Evolutionary conservation across 2,329 filamentous ascomycete genomes (phyloP).

Genomic region (Aureobasidium sp.): DNA sequence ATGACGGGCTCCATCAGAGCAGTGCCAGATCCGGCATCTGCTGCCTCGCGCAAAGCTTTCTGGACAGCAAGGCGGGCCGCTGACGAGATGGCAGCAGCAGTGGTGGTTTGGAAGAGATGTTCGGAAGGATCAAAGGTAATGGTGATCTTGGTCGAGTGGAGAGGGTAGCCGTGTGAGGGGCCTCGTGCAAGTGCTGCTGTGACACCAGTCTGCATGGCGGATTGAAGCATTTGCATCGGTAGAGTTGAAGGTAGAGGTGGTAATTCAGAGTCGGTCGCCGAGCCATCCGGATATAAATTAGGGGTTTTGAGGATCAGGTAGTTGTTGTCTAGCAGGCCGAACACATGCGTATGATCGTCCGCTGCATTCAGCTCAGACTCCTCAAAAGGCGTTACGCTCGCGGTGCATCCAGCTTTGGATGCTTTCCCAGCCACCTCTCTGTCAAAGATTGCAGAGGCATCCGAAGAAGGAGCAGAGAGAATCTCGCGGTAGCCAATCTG

Average conservation of each 20-base stretch:
- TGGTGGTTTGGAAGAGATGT: constrained; percentile 62
- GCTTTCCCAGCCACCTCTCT: constrained; percentile 71
- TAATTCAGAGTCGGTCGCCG: constrained; percentile 34
- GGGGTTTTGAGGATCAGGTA: constrained; percentile 52
- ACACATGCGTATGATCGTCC: constrained; percentile 27
- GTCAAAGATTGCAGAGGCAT: constrained; percentile 62
- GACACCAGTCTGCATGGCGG: constrained; percentile 66
- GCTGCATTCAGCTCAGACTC: constrained; percentile 24
- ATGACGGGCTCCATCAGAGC: constrained; percentile 89
- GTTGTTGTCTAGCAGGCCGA: constrained; percentile 60
- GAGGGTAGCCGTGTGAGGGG: constrained; percentile 69
- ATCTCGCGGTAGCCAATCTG: constrained; percentile 94
- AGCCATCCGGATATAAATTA: constrained; percentile 37
- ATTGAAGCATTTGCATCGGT: constrained; percentile 42
- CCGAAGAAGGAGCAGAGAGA: constrained; percentile 51
- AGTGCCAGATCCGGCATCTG: constrained; percentile 45
- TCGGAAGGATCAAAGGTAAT: constrained; percentile 59
- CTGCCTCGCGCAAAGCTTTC: constrained; percentile 58
- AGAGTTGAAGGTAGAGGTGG: constrained; percentile 50
- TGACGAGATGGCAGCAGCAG: constrained; percentile 60
- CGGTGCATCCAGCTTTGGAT: constrained; percentile 70
- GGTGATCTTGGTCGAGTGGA: constrained; percentile 67
- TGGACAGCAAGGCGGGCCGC: constrained; percentile 63
- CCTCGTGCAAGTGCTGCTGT: constrained; percentile 79
- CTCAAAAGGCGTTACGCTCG: constrained; percentile 55